Evolutionary conservation across 176 grass and related monocot species (phyloP).

Genomic region (Oryza meyeriana): DNA sequence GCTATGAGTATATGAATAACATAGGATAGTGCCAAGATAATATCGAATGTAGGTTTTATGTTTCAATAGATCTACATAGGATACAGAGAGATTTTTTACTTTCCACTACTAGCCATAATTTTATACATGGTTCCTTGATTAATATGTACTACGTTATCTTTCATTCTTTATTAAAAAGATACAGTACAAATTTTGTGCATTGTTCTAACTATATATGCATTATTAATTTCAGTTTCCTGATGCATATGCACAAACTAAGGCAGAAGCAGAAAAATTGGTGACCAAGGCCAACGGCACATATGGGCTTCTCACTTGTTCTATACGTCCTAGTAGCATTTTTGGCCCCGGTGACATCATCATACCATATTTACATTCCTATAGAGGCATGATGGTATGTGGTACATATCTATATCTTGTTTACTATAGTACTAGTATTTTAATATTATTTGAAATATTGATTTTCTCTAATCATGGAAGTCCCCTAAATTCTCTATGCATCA

Average conservation of each 20-base stretch:
- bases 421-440: no score
- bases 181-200: background rate
- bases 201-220: background rate
- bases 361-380: slow-evolving; percentile 7
- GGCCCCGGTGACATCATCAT: slow-evolving; percentile 50
- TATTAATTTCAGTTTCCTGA: slow-evolving; percentile 58
- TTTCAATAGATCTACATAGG: background rate
- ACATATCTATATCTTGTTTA: background rate
- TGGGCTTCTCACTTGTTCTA: slow-evolving; percentile 64
- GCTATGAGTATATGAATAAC: background rate
- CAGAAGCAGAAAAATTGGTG: slow-evolving; percentile 73
- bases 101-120: background rate
- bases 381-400: background rate
- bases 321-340: slow-evolving; percentile 68
- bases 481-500: background rate
- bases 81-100: background rate
- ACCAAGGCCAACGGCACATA: slow-evolving; percentile 44
- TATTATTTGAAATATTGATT: background rate
- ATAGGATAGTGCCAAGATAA: background rate
- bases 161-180: background rate
- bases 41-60: background rate
- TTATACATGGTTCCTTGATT: background rate
- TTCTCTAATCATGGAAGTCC: background rate
- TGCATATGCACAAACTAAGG: slow-evolving; percentile 71
- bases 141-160: background rate